Evolutionary conservation across 495 filamentous ascomycete genomes (phyloP), one percentile per base, ranked within the genome.

Genomic region (Copromyces sp.): DNA sequence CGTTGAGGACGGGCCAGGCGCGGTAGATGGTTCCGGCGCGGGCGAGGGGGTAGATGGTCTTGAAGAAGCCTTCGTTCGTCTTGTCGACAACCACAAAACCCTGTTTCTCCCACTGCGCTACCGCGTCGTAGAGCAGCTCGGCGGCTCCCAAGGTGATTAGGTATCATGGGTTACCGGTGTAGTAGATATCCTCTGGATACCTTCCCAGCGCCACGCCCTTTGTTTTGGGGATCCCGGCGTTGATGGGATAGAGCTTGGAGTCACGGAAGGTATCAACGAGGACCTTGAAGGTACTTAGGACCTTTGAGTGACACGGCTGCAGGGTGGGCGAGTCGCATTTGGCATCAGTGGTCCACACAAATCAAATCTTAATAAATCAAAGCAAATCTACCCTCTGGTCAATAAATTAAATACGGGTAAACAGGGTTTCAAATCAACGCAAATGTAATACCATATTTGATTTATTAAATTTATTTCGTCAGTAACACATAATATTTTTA

Each of bases 161-260:
- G 73, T 88, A 90, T 89, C 89, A 90, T 41, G 87, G 88, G 77
- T 90, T 89, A 11, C 87, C 89, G 69, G 84, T 84, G 73, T 86
- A 87, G 76, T 92, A 93, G 3, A 79, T 75, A 71, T 92, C 90
- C 74, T 91, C 89, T 3, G 89, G 81, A 75, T 93, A 93, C 17
- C 91, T 80, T 37, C 91, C 91, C 6, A 91, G 83, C 4, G 89
- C 88, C 39, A 88, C 83, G 4, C 87, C 87, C 16, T 79, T 74
- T 2, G 86, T 85, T 3, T 81, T 72, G 3, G 80, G 39, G 39
- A 81, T 78, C 9, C 82, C 83, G 8, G 78, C 75, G 81, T 91
- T 91, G 75, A 91, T 80, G 14, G 81, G 76, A 75, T 90, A 91
- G 14, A 89, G 59, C 38, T 11, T 39, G 2, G 75, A 4, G 68